phyloP scores from a whole-genome alignment of 1,284 basidiomycete species.

The Cutaneotrichosporon mucoides region DNA sequence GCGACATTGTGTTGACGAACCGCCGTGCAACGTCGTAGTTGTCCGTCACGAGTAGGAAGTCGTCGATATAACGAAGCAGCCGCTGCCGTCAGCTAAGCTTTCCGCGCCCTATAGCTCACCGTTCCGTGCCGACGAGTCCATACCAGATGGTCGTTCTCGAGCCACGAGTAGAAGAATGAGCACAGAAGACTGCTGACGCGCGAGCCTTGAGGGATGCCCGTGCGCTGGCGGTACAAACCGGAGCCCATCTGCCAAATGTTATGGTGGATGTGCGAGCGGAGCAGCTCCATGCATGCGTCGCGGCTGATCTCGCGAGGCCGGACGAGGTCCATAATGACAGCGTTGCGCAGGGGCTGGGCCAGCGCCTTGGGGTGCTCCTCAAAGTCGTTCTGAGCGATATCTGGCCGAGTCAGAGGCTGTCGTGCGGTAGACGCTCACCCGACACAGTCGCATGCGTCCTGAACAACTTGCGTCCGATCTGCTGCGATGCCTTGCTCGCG shows the following conservation, averaged over 20 bases:
- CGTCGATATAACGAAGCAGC: slow-evolving; percentile 82
- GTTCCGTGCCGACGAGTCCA: slow-evolving; percentile 61
- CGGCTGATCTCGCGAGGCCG: slow-evolving; percentile 41
- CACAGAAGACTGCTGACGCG: slow-evolving; percentile 84
- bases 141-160: slow-evolving; percentile 65
- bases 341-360: slow-evolving; percentile 66
- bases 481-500: slow-evolving; percentile 33
- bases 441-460: slow-evolving; percentile 31
- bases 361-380: slow-evolving; percentile 52
- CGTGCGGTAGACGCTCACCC: not conserved
- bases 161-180: slow-evolving; percentile 87
- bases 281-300: slow-evolving; percentile 63
- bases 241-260: slow-evolving; percentile 65
- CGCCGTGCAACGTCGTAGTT: slow-evolving; percentile 58
- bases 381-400: slow-evolving; percentile 14
- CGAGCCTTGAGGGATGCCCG: slow-evolving; percentile 95
- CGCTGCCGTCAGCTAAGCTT: slow-evolving; percentile 52
- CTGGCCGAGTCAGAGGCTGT: not conserved
- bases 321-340: slow-evolving; percentile 78
- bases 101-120: slow-evolving; percentile 51
- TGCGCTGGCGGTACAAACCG: slow-evolving; percentile 59
- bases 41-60: slow-evolving; percentile 86
- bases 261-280: slow-evolving; percentile 83
- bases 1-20: slow-evolving; percentile 76
- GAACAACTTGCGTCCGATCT: slow-evolving; percentile 32